A percentile compares a stretch with the other conserved stretches of the same genome.
phyloP scores from a whole-genome alignment of 768 basidiomycete genomes.

The Chlorophyllum brunneum region DNA sequence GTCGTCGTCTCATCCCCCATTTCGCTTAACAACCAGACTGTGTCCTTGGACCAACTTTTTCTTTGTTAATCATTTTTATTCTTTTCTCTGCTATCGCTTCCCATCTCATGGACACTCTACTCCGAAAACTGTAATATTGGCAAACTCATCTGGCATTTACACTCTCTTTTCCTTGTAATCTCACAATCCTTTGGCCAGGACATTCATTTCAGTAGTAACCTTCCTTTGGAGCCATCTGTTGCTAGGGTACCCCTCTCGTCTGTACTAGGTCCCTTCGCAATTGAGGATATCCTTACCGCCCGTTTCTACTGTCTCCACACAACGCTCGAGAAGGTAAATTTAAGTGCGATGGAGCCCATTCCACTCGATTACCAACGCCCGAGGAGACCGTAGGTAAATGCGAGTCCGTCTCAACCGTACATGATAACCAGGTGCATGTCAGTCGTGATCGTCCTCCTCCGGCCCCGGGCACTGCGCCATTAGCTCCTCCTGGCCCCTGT shows the following conservation, averaged over 20 bases:
- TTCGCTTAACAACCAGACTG: slow-evolving; percentile 8
- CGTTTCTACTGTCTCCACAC: too few species aligned
- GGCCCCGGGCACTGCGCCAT: slow-evolving; percentile 65
- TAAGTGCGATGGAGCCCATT: too few species aligned
- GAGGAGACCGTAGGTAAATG: too few species aligned
- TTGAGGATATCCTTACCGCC: background rate
- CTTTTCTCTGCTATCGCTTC: background rate
- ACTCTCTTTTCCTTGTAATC: background rate
- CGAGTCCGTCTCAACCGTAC: background rate
- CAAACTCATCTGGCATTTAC: background rate
- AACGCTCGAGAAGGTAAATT: too few species aligned
- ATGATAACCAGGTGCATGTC: slow-evolving; percentile 18
- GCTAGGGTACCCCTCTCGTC: slow-evolving; percentile 6
- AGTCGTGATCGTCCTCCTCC: slow-evolving; percentile 79
- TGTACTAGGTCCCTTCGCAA: background rate
- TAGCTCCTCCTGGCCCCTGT: slow-evolving; percentile 59
- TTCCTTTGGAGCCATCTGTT: slow-evolving; percentile 5
- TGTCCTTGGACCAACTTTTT: background rate
- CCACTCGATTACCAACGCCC: too few species aligned
- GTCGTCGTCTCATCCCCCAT: slow-evolving; percentile 12
- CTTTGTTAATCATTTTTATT: background rate
- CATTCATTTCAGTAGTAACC: slow-evolving; percentile 7
- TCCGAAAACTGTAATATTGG: slow-evolving; percentile 10
- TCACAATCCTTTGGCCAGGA: slow-evolving; percentile 7
- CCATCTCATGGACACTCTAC: slow-evolving; percentile 3